Percentiles rank a stretch among this genome's conserved stretches.
These are phyloP conservation scores for Globisporangium cystogenes DNA, from an alignment of 352 stramenopile species.

Conservation along the genomic window DNA sequence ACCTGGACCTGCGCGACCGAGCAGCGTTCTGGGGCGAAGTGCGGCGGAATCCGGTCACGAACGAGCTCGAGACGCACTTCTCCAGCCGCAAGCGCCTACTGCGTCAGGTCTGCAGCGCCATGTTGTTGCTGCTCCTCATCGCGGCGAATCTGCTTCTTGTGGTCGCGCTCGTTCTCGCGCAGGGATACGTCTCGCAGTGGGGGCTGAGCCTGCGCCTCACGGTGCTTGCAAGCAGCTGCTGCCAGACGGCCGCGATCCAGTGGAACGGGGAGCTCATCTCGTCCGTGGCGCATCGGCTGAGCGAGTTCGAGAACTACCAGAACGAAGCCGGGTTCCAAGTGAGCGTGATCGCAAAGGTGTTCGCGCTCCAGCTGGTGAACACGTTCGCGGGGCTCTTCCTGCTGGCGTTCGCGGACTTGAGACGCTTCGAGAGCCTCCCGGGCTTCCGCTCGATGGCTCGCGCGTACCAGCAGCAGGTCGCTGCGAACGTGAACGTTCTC, in stretches of 20 bases:
- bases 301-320: constrained; percentile 27
- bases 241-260: constrained; percentile 20
- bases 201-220: constrained; percentile 19
- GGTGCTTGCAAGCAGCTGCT: constrained; percentile 22
- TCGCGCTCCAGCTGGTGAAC: constrained; percentile 33
- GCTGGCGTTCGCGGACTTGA: constrained; percentile 19
- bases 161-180: constrained; percentile 22
- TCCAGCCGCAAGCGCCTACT: constrained; percentile 8
- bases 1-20: constrained; percentile 20
- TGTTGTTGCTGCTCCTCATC: constrained; percentile 17
- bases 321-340: constrained; percentile 18
- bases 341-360: constrained; percentile 34
- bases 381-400: constrained; percentile 31
- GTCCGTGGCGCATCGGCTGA: constrained; percentile 20
- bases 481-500: constrained; percentile 16
- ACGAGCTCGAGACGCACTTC: constrained; percentile 23
- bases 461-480: constrained; percentile 15
- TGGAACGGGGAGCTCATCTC: constrained; percentile 23
- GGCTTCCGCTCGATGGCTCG: constrained; percentile 1
- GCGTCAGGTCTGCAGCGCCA: constrained; percentile 11
- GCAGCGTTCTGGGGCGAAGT: constrained; percentile 21
- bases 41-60: constrained; percentile 22
- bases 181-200: constrained; percentile 19
- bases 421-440: neutral
- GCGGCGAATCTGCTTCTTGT: constrained; percentile 17